Evolutionary conservation across 768 basidiomycete genomes (phyloP).

Genomic region (Terana coerulea): DNA sequence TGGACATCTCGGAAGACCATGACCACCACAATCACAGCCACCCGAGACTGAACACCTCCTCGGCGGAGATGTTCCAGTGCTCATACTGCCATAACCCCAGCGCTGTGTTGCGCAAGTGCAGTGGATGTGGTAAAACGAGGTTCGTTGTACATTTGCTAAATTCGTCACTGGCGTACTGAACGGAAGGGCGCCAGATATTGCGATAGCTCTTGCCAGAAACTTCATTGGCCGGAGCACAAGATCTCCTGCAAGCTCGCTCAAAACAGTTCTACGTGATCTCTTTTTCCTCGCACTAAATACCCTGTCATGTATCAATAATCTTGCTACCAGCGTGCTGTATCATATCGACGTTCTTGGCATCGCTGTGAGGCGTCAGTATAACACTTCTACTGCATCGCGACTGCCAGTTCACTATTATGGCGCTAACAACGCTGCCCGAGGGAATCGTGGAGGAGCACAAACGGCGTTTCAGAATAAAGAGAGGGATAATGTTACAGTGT

Average conservation of each 20-base stretch:
- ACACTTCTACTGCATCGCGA: too few relatives aligned
- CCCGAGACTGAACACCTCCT: constrained; percentile 44
- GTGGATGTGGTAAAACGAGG: constrained; percentile 40
- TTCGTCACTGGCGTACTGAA: background rate
- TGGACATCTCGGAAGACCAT: constrained; percentile 36
- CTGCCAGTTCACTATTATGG: too few relatives aligned
- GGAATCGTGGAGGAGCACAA: too few relatives aligned
- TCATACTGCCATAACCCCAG: constrained; percentile 66
- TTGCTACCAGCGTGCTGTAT: too few relatives aligned
- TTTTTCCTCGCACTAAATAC: too few relatives aligned
- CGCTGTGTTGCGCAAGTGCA: constrained; percentile 51
- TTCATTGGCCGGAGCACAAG: constrained; percentile 34
- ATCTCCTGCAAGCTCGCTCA: constrained; percentile 23
- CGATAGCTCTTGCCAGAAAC: constrained; percentile 36
- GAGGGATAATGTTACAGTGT: too few relatives aligned
- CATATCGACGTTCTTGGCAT: too few relatives aligned
- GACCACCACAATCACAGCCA: constrained; percentile 33
- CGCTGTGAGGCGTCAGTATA: too few relatives aligned
- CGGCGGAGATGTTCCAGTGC: constrained; percentile 53
- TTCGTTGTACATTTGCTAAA: constrained; percentile 10
- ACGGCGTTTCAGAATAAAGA: too few relatives aligned
- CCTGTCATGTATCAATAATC: too few relatives aligned
- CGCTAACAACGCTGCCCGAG: too few relatives aligned
- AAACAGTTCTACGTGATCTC: too few relatives aligned
- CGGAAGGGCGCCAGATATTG: constrained; percentile 35